Percentiles rank a stretch among this genome's conserved stretches.
phyloP scores from a whole-genome alignment of 1,284 basidiomycete genomes.

The Ceratobasidium sp. region DNA sequence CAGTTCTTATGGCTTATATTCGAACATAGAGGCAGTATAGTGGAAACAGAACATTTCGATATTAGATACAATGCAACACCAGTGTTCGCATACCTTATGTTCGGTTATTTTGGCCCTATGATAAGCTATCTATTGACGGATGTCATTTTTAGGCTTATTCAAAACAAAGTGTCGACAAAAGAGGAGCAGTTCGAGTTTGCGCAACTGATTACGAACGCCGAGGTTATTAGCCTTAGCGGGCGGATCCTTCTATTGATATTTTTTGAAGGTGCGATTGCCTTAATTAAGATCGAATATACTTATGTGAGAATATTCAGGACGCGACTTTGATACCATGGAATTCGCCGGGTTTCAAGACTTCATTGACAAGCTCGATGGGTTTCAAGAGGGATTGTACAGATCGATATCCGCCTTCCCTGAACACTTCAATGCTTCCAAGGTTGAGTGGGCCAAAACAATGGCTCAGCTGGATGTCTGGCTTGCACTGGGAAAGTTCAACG shows the following conservation, averaged over 20 bases:
- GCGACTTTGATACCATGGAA: neutral
- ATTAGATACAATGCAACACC: neutral
- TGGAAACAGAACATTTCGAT: neutral
- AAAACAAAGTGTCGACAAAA: neutral
- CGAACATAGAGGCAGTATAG: neutral
- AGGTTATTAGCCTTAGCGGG: neutral
- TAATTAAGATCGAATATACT: no score
- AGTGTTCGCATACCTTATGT: neutral
- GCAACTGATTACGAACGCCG: neutral
- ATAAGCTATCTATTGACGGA: neutral
- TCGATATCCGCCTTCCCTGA: neutral
- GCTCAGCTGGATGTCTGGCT: neutral
- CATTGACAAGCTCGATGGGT: neutral
- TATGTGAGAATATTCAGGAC: no score
- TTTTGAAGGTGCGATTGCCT: neutral
- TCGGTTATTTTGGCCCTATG: no score
- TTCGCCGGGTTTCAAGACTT: neutral
- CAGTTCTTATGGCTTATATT: conserved; percentile 8
- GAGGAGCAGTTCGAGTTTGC: neutral
- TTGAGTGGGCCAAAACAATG: neutral
- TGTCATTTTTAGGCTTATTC: neutral
- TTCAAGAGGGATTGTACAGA: neutral
- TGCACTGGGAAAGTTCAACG: neutral
- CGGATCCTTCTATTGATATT: neutral
- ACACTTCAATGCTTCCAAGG: neutral